Percentiles rank a stretch among this genome's conserved stretches.
These are phyloP conservation scores for Warburgia ugandensis DNA, from an alignment of 164 flowering plant genomes.

Conservation along the genomic window DNA sequence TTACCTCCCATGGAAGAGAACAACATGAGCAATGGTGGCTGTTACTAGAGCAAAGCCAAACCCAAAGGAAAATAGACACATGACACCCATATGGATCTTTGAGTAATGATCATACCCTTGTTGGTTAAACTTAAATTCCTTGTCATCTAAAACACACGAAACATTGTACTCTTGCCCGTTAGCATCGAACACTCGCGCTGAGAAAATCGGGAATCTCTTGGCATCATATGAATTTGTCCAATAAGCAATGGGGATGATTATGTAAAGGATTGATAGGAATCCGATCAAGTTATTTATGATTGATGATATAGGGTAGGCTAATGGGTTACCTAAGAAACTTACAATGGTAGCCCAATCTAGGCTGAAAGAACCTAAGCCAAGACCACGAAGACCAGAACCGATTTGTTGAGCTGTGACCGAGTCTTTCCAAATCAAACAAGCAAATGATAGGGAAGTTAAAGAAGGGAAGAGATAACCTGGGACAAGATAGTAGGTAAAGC, in stretches of 20 bases:
- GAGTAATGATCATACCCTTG: constrained; percentile 33
- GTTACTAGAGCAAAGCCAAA: constrained; percentile 44
- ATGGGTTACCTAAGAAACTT: constrained; percentile 72
- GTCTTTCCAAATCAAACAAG: constrained; percentile 61
- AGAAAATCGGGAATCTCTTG: constrained; percentile 45
- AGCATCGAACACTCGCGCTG: constrained; percentile 30
- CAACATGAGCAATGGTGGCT: constrained; percentile 53
- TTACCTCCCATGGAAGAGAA: constrained; percentile 38
- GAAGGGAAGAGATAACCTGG: constrained; percentile 76
- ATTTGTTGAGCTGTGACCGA: constrained; percentile 63
- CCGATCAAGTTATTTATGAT: constrained; percentile 74
- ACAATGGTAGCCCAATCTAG: constrained; percentile 74
- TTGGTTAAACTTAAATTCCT: constrained; percentile 25
- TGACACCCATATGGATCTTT: constrained; percentile 36
- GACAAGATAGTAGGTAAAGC: constrained; percentile 76
- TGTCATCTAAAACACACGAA: constrained; percentile 18
- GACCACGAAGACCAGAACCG: constrained; percentile 72
- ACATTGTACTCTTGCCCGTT: constrained; percentile 31
- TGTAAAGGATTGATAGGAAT: constrained; percentile 46
- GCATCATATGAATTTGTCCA: constrained; percentile 52
- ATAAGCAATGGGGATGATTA: constrained; percentile 50
- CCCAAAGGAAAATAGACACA: constrained; percentile 36
- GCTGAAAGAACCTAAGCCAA: constrained; percentile 58
- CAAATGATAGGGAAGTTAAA: constrained; percentile 73
- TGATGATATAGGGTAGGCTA: constrained; percentile 90